Evolutionary conservation across 2,329 filamentous ascomycete genomes (phyloP).

Genomic region (Penicillium thymicola): DNA sequence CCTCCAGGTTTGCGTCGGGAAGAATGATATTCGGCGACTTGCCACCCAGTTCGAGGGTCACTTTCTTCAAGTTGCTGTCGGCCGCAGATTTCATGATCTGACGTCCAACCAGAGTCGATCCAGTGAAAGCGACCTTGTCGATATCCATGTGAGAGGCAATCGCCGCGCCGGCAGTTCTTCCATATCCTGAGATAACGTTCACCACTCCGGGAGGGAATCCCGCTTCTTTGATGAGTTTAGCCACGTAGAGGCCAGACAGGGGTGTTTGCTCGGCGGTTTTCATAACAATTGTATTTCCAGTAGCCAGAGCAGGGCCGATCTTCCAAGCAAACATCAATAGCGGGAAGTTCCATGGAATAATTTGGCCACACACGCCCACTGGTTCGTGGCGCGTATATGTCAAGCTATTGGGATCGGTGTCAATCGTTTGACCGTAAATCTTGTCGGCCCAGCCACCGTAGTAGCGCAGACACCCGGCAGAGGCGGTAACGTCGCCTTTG

Average conservation of each 20-base stretch:
- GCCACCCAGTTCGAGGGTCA: slow-evolving; percentile 63
- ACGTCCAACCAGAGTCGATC: slow-evolving; percentile 58
- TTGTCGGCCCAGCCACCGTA: slow-evolving; percentile 13
- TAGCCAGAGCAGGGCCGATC: slow-evolving; percentile 65
- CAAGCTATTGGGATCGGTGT: slow-evolving; percentile 2
- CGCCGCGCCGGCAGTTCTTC: slow-evolving; percentile 69
- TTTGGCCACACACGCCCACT: slow-evolving; percentile 70
- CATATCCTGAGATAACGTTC: slow-evolving; percentile 68
- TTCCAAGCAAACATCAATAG: slow-evolving; percentile 82
- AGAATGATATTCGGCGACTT: slow-evolving; percentile 62
- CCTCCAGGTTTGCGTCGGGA: slow-evolving; percentile 59
- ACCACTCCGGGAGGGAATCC: slow-evolving; percentile 60
- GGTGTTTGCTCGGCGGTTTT: slow-evolving; percentile 66
- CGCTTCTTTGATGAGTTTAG: slow-evolving; percentile 54
- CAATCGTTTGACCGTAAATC: slow-evolving; percentile 9
- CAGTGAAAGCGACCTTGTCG: slow-evolving; percentile 62
- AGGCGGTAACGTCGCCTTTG: slow-evolving; percentile 1
- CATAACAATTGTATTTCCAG: slow-evolving; percentile 59
- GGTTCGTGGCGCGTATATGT: slow-evolving; percentile 53
- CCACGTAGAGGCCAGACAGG: slow-evolving; percentile 59
- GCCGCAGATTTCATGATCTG: slow-evolving; percentile 59
- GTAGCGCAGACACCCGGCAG: slow-evolving; percentile 1
- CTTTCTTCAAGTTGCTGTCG: slow-evolving; percentile 61
- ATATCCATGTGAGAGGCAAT: slow-evolving; percentile 59
- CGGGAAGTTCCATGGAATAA: slow-evolving; percentile 87